Evolutionary conservation across 306 rosid genomes (phyloP).

Genomic region (Quercus wislizeni): DNA sequence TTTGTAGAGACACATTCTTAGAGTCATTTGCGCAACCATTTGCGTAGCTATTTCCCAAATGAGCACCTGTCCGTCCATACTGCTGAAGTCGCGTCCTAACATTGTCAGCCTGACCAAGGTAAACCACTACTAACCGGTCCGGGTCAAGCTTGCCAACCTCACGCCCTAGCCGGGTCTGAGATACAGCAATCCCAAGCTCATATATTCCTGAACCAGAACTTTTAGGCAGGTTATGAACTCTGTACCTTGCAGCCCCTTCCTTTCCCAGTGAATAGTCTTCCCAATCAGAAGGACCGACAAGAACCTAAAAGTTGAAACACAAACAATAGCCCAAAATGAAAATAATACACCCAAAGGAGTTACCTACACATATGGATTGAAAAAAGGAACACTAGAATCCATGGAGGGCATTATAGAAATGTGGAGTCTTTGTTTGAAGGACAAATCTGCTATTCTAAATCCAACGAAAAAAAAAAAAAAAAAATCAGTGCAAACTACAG

Average conservation of each 20-base stretch:
- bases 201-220: slow-evolving; percentile 62
- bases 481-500: too few species aligned
- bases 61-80: slow-evolving; percentile 79
- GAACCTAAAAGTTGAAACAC: slow-evolving; percentile 43
- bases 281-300: slow-evolving; percentile 85
- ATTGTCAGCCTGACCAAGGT: slow-evolving; percentile 75
- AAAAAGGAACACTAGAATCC: too few species aligned
- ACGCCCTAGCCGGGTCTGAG: slow-evolving; percentile 44
- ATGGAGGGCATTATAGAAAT: too few species aligned
- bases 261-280: slow-evolving; percentile 58
- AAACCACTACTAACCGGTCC: slow-evolving; percentile 45
- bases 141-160: slow-evolving; percentile 41
- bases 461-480: too few species aligned
- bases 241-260: slow-evolving; percentile 68
- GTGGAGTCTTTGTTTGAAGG: too few species aligned
- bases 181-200: slow-evolving; percentile 66
- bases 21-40: slow-evolving; percentile 6
- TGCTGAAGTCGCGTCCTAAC: slow-evolving; percentile 66
- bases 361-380: not conserved
- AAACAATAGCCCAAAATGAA: not conserved
- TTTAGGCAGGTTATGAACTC: slow-evolving; percentile 64
- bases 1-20: slow-evolving; percentile 23
- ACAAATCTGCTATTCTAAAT: too few species aligned
- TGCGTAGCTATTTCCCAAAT: slow-evolving; percentile 39
- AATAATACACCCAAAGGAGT: not conserved